Evolutionary conservation across 345 rosid genomes (phyloP), one percentile per base, ranked within the genome.

Genomic region (Durio zibethinus): DNA sequence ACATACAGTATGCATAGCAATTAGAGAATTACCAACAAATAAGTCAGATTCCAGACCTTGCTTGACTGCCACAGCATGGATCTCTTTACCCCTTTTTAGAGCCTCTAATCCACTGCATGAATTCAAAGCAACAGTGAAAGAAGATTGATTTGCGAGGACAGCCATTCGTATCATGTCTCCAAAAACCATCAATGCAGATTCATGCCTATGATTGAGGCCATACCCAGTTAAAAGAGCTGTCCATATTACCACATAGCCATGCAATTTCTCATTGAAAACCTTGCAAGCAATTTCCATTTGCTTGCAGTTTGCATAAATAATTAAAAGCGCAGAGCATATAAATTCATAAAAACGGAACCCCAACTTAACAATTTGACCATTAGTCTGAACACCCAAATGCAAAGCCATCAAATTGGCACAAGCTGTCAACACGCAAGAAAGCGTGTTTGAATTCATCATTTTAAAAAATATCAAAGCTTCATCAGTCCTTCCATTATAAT

Each of bases 1-100:
- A 77, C 94, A 87, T 40, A 86, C 86, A 6, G 82, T 57, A 66
- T 90, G 90, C 94, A 89, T 84, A 72, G 84, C 89, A 57, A 83
- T 40, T 12, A 93, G 88, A 82, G 94, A 89, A 85, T 93, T 93
- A 8, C 94, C 88, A 6, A 89, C 91, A 81, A 83, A 90, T 38
- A 72, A 73, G 82, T 92, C 92, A 62, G 77, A 74, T 75, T 52
- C 89, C 72, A 92, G 71, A 75, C 91, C 89, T 79, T 92, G 77
- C 75, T 87, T 94, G 70, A 89, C 6, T 0, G 85, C 79, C 40
- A 87, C 67, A 0, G 86, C 77, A 62, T 94, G 98, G 54, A 94
- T 77, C 87, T 84, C 92, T 73, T 76, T 90, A 73, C 95, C 97
- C 79, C 65, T 76, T 77, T 90, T 92, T n/a, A 90, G 68, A 75